These are phyloP conservation scores for Isatis tinctoria DNA, from an alignment of 345 rosid genomes.

Conservation along the genomic window DNA sequence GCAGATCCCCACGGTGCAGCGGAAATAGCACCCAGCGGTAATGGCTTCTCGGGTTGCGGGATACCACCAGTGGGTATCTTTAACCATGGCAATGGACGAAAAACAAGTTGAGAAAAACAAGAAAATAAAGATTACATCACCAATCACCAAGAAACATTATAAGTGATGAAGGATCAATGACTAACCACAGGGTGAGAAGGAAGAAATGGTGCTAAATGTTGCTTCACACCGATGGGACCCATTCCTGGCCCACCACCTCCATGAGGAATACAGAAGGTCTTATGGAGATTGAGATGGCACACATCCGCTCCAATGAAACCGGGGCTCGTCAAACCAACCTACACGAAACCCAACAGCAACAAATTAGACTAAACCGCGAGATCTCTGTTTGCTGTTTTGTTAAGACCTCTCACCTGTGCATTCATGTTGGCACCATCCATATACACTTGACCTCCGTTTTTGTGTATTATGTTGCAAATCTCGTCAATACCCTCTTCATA, in stretches of 20 bases:
- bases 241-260: slow-evolving; percentile 99
- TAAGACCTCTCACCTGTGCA: slow-evolving; percentile 84
- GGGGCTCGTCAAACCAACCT: slow-evolving; percentile 97
- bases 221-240: slow-evolving; percentile 99
- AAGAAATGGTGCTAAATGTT: slow-evolving; percentile 90
- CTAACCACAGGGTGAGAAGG: slow-evolving; percentile 99
- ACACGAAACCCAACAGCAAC: slow-evolving; percentile 28
- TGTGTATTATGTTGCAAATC: slow-evolving; percentile 91
- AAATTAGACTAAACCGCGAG: slow-evolving; percentile 83
- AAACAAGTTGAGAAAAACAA: background rate
- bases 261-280: slow-evolving; percentile 97
- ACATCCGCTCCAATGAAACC: slow-evolving; percentile 99
- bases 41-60: slow-evolving; percentile 65
- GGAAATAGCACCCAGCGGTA: slow-evolving; percentile 82
- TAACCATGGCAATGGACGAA: slow-evolving; percentile 3
- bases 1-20: slow-evolving; percentile 99
- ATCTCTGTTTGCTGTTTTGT: slow-evolving; percentile 80
- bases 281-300: slow-evolving; percentile 98
- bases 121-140: background rate
- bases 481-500: slow-evolving; percentile 97
- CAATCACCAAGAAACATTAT: slow-evolving; percentile 10
- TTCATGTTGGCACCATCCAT: slow-evolving; percentile 99
- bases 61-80: slow-evolving; percentile 82
- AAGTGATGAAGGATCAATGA: slow-evolving; percentile 13
- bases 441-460: slow-evolving; percentile 97